A percentile compares a stretch with the other conserved stretches of the same genome.
Conservation (phyloP, 129 eudicot genomes). For the Helianthus annuus region HanXRQr2.0-SUNRISE NC_035449.2:187998441-187998940, state of each 20-base stretch:
- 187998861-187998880: too few species aligned
- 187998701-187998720: background rate
- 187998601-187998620: constrained; percentile 2
- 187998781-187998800: too few species aligned
- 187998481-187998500: too few species aligned
- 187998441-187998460: too few species aligned
- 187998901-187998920: too few species aligned
- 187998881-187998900: too few species aligned
- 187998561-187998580: constrained; percentile 2
- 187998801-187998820: too few species aligned
- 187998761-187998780: background rate
- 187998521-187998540: background rate
- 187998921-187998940: too few species aligned
- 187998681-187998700: background rate
- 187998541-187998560: background rate
- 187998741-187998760: background rate
- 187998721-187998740: background rate
- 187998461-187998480: too few species aligned
- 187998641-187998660: background rate
- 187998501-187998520: too few species aligned
- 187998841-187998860: too few species aligned
- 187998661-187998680: background rate
- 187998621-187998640: background rate
- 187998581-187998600: constrained; percentile 19
- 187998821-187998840: too few species aligned